phyloP scores from a whole-genome alignment of 371 early-diverging fungal genomes.

The Saksenaea oblongispora region DNA sequence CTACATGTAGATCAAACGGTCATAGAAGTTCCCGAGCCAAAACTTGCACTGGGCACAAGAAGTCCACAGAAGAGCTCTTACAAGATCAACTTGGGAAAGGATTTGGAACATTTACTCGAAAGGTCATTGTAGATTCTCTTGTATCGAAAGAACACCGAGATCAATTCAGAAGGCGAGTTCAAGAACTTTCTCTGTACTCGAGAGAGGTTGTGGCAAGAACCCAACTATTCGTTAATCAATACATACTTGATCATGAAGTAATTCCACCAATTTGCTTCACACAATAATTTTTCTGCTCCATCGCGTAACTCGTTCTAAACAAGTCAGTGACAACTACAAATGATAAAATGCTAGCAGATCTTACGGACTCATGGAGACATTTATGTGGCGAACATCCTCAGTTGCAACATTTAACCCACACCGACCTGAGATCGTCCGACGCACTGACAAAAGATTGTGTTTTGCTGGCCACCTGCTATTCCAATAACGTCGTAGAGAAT shows the following conservation, averaged over 20 bases:
- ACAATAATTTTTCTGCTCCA: conserved; percentile 6
- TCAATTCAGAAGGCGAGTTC: no score
- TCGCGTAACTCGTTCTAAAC: conserved; percentile 2
- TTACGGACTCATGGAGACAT: neutral
- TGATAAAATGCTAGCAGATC: neutral
- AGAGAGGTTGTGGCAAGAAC: conserved; percentile 4
- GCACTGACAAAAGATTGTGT: conserved; percentile 6
- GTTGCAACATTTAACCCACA: no score
- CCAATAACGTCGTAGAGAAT: conserved; percentile 1
- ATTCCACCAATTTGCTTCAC: conserved; percentile 4
- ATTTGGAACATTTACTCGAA: neutral
- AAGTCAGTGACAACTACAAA: conserved; percentile 8
- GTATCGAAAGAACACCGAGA: no score
- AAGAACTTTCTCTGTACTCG: no score
- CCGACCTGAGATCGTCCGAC: no score
- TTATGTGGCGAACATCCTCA: neutral
- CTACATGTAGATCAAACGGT: no score
- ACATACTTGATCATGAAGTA: conserved; percentile 2
- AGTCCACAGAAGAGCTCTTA: neutral
- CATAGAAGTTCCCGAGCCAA: no score
- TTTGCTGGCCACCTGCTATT: neutral
- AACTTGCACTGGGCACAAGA: no score
- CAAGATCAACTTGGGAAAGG: neutral
- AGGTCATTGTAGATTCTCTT: no score
- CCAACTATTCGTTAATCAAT: conserved; percentile 1